Percentiles rank a stretch among this genome's conserved stretches.
phyloP scores from a whole-genome alignment of 768 basidiomycete species.

The Termitomyces heimii region DNA sequence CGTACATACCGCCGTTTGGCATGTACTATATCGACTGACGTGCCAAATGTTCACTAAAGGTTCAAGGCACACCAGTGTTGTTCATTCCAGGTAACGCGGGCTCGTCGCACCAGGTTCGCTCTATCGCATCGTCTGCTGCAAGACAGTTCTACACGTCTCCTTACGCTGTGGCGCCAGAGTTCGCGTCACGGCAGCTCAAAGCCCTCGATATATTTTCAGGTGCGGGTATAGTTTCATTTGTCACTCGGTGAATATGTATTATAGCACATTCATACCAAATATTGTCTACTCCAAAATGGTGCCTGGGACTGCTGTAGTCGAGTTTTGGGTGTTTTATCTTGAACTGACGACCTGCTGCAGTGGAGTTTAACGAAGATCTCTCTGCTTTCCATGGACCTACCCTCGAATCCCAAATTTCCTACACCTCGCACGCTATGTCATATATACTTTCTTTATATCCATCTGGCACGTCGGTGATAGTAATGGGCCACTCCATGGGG shows the following conservation, averaged over 20 bases:
- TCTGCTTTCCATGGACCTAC: slow-evolving; percentile 94
- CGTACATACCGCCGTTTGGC: slow-evolving; percentile 11
- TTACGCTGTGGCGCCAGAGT: slow-evolving; percentile 44
- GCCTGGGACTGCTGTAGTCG: neutral
- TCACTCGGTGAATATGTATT: neutral
- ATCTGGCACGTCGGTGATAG: slow-evolving; percentile 51
- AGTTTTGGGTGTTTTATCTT: neutral
- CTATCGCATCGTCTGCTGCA: slow-evolving; percentile 87
- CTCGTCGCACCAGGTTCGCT: slow-evolving; percentile 88
- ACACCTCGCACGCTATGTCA: slow-evolving; percentile 61
- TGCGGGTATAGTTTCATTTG: slow-evolving; percentile 24
- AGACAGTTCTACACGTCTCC: slow-evolving; percentile 74
- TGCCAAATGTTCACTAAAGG: slow-evolving; percentile 1
- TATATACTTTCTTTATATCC: slow-evolving; percentile 81
- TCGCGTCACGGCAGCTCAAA: slow-evolving; percentile 39
- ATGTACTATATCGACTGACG: neutral
- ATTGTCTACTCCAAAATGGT: neutral
- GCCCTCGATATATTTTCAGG: slow-evolving; percentile 86
- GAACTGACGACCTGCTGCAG: slow-evolving; percentile 29
- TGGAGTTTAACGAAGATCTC: slow-evolving; percentile 96
- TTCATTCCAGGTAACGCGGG: slow-evolving; percentile 99
- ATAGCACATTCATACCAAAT: neutral
- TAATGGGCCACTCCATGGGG: slow-evolving; percentile 98
- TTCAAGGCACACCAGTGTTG: slow-evolving; percentile 72
- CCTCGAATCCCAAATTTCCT: slow-evolving; percentile 73